phyloP scores from a whole-genome alignment of 2,329 filamentous ascomycete genomes.

The Rachicladosporium sp. region DNA sequence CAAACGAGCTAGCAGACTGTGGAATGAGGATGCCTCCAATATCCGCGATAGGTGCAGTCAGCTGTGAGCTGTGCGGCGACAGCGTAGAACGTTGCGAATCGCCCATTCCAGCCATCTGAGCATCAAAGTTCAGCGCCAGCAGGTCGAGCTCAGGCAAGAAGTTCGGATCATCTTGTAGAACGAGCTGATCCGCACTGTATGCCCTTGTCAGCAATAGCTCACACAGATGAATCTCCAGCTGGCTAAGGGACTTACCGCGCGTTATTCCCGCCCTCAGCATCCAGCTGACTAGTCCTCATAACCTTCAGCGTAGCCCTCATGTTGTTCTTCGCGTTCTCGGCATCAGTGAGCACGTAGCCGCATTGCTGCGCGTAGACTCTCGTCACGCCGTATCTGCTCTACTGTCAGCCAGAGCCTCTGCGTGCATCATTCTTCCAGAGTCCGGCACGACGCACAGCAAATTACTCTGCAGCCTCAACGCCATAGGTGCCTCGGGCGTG shows the following conservation, averaged over 20 bases:
- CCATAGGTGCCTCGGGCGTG: constrained; percentile 73
- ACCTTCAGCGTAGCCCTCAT: constrained; percentile 57
- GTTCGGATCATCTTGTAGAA: constrained; percentile 68
- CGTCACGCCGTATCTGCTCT: constrained; percentile 58
- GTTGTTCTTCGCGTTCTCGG: constrained; percentile 58
- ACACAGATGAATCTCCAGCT: neutral
- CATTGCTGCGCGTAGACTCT: constrained; percentile 82
- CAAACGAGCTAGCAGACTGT: constrained; percentile 24
- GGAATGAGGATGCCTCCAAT: constrained; percentile 34
- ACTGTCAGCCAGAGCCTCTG: constrained; percentile 4
- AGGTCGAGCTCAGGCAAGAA: constrained; percentile 59
- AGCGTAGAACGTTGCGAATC: no score
- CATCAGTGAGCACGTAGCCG: constrained; percentile 70
- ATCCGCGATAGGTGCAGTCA: constrained; percentile 10
- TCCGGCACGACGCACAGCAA: constrained; percentile 47
- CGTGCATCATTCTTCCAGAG: no score
- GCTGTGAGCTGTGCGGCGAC: constrained; percentile 7
- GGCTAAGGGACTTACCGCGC: constrained; percentile 43
- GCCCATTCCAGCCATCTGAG: neutral
- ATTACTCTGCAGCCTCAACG: constrained; percentile 77
- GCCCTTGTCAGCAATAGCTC: constrained; percentile 1
- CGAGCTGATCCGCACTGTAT: constrained; percentile 60
- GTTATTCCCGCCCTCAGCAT: constrained; percentile 55
- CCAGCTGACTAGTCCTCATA: constrained; percentile 47
- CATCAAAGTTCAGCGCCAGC: constrained; percentile 46